Conservation (phyloP, 2,329 filamentous ascomycete species). For the Botrytis tulipae region DNA sequence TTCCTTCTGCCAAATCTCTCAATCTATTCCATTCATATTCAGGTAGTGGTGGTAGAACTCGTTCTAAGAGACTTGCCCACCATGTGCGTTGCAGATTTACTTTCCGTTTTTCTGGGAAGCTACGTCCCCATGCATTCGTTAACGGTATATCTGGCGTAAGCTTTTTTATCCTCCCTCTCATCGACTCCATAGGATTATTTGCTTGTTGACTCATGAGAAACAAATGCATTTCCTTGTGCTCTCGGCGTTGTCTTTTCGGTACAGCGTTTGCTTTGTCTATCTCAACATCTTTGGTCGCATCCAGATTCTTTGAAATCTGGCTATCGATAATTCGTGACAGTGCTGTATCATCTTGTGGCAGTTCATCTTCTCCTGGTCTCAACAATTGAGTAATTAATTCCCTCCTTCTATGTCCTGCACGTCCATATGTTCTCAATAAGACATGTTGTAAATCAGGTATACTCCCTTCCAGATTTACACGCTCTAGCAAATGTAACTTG, state of each 20-base stretch:
- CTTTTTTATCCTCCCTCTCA: constrained; percentile 15
- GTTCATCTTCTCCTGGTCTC: constrained; percentile 33
- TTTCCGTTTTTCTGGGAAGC: constrained; percentile 42
- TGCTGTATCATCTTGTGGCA: constrained; percentile 44
- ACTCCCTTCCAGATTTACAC: constrained; percentile 53
- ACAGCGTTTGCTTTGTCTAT: neutral
- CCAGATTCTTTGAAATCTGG: neutral
- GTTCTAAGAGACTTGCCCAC: constrained; percentile 48
- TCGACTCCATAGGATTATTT: constrained; percentile 23
- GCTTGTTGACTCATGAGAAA: constrained; percentile 28
- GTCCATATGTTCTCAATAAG: constrained; percentile 51
- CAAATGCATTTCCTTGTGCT: neutral
- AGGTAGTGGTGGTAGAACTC: constrained; percentile 54
- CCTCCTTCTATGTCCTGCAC: constrained; percentile 51
- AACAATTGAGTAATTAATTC: constrained; percentile 46
- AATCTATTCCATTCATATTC: constrained; percentile 56
- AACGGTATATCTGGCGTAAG: constrained; percentile 43
- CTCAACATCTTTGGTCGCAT: neutral
- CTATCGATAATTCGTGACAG: constrained; percentile 40
- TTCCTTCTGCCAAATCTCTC: constrained; percentile 45
- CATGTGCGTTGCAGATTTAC: constrained; percentile 47
- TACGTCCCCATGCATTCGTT: constrained; percentile 51
- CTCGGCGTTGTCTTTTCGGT: neutral
- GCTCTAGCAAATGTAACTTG: constrained; percentile 42
- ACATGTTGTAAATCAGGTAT: constrained; percentile 47